phyloP scores from a whole-genome alignment of 2,329 filamentous ascomycete genomes.

The Xylaria multiplex region DNA sequence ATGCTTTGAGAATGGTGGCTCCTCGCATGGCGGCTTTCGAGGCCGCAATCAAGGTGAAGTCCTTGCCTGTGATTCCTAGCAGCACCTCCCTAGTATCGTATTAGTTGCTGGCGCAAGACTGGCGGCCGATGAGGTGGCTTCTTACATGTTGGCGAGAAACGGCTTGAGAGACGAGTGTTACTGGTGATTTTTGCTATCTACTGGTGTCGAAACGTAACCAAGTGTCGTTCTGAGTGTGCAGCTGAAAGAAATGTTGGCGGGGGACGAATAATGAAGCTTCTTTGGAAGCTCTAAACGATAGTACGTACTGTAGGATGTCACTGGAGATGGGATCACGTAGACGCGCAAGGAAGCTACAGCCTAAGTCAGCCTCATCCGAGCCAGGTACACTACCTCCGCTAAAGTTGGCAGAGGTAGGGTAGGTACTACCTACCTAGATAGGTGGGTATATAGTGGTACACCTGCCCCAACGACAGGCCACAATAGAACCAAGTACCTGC shows the following conservation, averaged over 20 bases:
- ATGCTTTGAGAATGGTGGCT: constrained; percentile 91
- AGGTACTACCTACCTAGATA: background rate
- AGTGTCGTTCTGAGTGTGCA: background rate
- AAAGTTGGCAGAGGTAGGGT: constrained; percentile 2
- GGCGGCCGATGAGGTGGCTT: background rate
- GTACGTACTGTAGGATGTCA: constrained; percentile 12
- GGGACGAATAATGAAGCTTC: constrained; percentile 17
- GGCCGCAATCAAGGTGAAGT: constrained; percentile 97
- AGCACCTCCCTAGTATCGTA: constrained; percentile 83
- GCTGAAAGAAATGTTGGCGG: constrained; percentile 8
- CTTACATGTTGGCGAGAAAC: constrained; percentile 36
- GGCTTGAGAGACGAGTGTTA: constrained; percentile 9
- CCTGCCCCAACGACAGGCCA: background rate
- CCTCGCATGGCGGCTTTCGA: constrained; percentile 99
- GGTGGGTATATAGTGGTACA: background rate
- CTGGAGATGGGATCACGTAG: constrained; percentile 33
- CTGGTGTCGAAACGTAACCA: constrained; percentile 4
- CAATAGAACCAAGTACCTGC: background rate
- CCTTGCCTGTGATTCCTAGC: constrained; percentile 97
- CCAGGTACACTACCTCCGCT: constrained; percentile 15
- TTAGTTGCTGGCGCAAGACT: constrained; percentile 10
- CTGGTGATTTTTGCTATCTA: background rate
- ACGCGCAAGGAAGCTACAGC: constrained; percentile 58
- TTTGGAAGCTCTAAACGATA: constrained; percentile 12
- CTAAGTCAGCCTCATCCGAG: constrained; percentile 47